A percentile compares a stretch with the other conserved stretches of the same genome.
Evolutionary conservation across 805 yeast species (phyloP).

Genomic region (Sugiyamaella marilandica): DNA sequence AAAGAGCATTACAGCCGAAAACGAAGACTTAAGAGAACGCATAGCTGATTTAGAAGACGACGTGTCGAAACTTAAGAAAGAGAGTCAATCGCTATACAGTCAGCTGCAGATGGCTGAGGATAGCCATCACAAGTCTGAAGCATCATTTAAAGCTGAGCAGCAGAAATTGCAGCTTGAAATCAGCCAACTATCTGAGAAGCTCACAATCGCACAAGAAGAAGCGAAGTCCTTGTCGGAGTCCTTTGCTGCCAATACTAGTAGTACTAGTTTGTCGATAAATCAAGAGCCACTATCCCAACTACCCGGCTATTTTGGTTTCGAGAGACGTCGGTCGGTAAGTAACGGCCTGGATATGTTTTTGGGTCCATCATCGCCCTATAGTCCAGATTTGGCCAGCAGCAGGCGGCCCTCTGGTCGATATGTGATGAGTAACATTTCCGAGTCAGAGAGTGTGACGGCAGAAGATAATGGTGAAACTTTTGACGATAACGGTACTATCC

Average conservation of each 20-base stretch:
- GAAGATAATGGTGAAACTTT: slow-evolving; percentile 6
- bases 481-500: slow-evolving; percentile 10
- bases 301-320: not conserved
- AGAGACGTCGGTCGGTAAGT: slow-evolving; percentile 5
- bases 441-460: not conserved
- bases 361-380: slow-evolving; percentile 1
- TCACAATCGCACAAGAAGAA: slow-evolving; percentile 5
- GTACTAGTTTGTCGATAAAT: not conserved
- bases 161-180: not conserved
- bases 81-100: not conserved
- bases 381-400: slow-evolving; percentile 2
- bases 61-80: slow-evolving; percentile 1
- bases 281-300: slow-evolving; percentile 1
- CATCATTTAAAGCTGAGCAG: not conserved
- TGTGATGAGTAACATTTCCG: not conserved
- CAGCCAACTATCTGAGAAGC: not conserved
- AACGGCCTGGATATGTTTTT: slow-evolving; percentile 5
- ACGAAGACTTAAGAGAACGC: slow-evolving; percentile 16
- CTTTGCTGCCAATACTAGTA: not conserved
- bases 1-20: slow-evolving; percentile 13
- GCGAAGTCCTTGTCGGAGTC: not conserved
- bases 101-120: not conserved
- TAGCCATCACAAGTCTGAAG: slow-evolving; percentile 3
- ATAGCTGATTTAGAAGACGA: slow-evolving; percentile 10
- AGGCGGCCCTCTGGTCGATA: not conserved